Conservation (phyloP, 2,329 filamentous ascomycete species). For the Aspergillus cejpii region DNA sequence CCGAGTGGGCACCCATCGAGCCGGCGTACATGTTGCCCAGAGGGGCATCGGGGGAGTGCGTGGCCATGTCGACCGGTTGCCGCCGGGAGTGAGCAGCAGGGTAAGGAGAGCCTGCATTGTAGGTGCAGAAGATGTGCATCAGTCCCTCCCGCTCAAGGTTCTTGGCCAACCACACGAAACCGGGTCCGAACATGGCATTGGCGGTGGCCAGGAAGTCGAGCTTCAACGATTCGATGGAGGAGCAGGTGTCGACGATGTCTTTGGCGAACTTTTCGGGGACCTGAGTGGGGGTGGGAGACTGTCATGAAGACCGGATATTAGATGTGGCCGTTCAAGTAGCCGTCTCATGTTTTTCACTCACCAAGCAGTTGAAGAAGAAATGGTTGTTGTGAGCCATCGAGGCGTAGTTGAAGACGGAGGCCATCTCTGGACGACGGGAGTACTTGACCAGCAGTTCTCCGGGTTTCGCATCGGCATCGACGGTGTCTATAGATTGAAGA, state of each 20-base stretch:
- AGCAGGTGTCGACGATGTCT: constrained; percentile 65
- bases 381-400: constrained; percentile 92
- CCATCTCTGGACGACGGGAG: constrained; percentile 69
- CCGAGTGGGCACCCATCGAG: constrained; percentile 30
- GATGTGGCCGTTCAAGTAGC: background rate
- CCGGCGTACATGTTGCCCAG: constrained; percentile 34
- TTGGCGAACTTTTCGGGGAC: constrained; percentile 53
- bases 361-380: constrained; percentile 46
- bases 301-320: background rate
- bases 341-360: constrained; percentile 18
- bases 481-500: constrained; percentile 48
- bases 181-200: constrained; percentile 87
- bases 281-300: constrained; percentile 40
- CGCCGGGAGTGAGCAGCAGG: constrained; percentile 74
- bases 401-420: constrained; percentile 87
- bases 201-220: constrained; percentile 75
- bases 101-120: constrained; percentile 85
- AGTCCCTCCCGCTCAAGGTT: constrained; percentile 42
- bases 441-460: constrained; percentile 66
- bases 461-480: constrained; percentile 54
- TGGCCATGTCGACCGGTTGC: constrained; percentile 48
- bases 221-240: constrained; percentile 73
- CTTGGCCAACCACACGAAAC: constrained; percentile 92
- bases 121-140: constrained; percentile 71
- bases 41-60: constrained; percentile 30